Evolutionary conservation across 2,329 filamentous ascomycete species (phyloP), one percentile per base, ranked within the genome.

Genomic region (Alternaria brassicae): DNA sequence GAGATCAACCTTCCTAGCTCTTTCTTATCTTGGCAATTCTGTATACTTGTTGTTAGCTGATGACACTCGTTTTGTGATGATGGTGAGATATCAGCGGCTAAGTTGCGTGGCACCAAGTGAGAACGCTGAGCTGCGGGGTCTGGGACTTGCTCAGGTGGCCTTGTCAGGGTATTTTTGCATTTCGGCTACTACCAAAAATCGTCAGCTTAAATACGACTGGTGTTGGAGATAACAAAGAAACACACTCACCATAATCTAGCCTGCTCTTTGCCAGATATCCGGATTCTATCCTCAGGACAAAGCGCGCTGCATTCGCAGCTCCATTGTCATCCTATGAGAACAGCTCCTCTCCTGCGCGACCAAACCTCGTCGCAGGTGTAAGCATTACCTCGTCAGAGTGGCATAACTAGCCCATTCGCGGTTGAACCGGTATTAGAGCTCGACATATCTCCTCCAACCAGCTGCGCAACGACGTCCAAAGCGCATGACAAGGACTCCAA

Each of bases 211-310:
- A 36, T 39, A 60, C 41, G 15, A 27, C 56, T 41, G 41, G 44
- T 34, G 37, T 53, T 7, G 21, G 9, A 25, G 25, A 37, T 19
- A 19, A 42, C 27, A 48, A 47, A 27, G 28, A 47, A 37, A 41
- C 15, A 41, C 15, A 66, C 65, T 63, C 51, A 67, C 65, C 60
- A 30, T 63, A 65, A 40, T 59, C 57, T 62, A 56, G 49, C 44
- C 30, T 50, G 54, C 41, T n/a, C 36, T 17, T 34, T 23, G 10
- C 19, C 17, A n/a, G 6, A 15, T n/a, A 13, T 27, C 27, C 45
- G 32, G 27, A 52, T 37, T 13, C 39, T 32, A 23, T 27, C 17
- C 30, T 19, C 27, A 12, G 25, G 21, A 40, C 41, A 39, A 28
- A 51, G 41, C 25, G 15, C 28, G 30, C 36, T 21, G 13, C 21